Conservation (phyloP, 2,329 filamentous ascomycete species). For the Exophiala viscosa region DNA sequence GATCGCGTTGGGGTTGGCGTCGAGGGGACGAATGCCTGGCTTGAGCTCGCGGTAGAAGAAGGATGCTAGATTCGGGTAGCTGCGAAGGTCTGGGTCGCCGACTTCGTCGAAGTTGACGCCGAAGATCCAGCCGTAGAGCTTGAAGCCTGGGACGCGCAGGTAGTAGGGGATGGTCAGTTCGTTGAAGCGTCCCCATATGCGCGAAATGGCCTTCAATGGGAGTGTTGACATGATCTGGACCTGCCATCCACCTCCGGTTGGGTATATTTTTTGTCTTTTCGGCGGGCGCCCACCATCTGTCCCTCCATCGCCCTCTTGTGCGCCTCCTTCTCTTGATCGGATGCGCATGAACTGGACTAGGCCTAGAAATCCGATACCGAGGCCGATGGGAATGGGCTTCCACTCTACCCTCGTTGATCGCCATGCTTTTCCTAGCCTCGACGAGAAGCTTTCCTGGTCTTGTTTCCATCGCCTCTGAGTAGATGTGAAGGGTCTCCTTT, state of each 20-base stretch:
- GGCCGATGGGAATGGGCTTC: constrained; percentile 83
- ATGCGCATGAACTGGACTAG: constrained; percentile 80
- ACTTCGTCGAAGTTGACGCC: constrained; percentile 89
- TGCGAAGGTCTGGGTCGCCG: constrained; percentile 79
- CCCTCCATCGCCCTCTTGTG: constrained; percentile 42
- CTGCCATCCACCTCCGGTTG: constrained; percentile 79
- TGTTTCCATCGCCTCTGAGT: constrained; percentile 42
- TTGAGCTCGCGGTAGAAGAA: constrained; percentile 98
- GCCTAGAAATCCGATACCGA: constrained; percentile 81
- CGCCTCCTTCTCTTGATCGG: constrained; percentile 45
- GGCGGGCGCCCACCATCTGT: constrained; percentile 43
- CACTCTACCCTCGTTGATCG: constrained; percentile 69
- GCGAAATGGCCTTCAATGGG: constrained; percentile 83
- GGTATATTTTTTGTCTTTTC: constrained; percentile 63
- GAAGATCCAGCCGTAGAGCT: constrained; percentile 84
- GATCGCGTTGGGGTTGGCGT: constrained; percentile 73
- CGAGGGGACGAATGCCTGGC: constrained; percentile 78
- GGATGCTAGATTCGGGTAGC: constrained; percentile 85
- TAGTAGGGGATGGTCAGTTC: constrained; percentile 84
- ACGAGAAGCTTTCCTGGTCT: constrained; percentile 53
- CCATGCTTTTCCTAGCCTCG: constrained; percentile 56
- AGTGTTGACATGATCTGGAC: constrained; percentile 92
- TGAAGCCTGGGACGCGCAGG: constrained; percentile 83
- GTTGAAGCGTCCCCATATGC: constrained; percentile 88
- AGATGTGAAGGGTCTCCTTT: constrained; percentile 33